Evolutionary conservation across 306 rosid species (phyloP).

Genomic region (Dalbergia cochinchinensis): DNA sequence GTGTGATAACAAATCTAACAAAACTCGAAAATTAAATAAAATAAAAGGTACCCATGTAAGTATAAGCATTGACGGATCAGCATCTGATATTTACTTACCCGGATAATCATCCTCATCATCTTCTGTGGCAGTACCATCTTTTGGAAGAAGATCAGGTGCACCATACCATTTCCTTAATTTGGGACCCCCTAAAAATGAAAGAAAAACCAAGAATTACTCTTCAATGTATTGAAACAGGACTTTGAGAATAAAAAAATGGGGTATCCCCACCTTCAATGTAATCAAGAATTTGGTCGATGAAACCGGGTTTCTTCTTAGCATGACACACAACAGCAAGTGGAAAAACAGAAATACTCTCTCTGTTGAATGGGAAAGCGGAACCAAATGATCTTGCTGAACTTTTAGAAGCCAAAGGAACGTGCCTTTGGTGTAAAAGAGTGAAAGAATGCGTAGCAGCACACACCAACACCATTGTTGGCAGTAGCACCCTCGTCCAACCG

Average conservation of each 20-base stretch:
- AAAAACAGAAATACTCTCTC: slow-evolving; percentile 37
- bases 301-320: slow-evolving; percentile 82
- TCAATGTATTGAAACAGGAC: background rate
- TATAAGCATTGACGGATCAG: slow-evolving; percentile 11
- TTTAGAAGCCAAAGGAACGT: slow-evolving; percentile 41
- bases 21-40: background rate
- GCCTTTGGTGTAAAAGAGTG: slow-evolving; percentile 47
- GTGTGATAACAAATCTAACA: slow-evolving; percentile 35
- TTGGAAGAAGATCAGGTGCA: slow-evolving; percentile 83
- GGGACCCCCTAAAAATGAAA: slow-evolving; percentile 73
- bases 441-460: slow-evolving; percentile 50
- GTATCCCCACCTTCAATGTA: slow-evolving; percentile 77
- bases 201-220: background rate
- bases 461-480: slow-evolving; percentile 73
- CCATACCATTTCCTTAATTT: slow-evolving; percentile 96
- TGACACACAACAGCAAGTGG: slow-evolving; percentile 53
- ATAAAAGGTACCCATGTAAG: background rate
- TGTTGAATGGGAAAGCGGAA: slow-evolving; percentile 40
- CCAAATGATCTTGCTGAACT: slow-evolving; percentile 42
- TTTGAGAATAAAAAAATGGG: background rate
- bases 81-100: slow-evolving; percentile 51
- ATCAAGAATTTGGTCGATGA: slow-evolving; percentile 90
- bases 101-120: slow-evolving; percentile 62
- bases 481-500: slow-evolving; percentile 59
- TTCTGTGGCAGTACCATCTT: slow-evolving; percentile 62